Evolutionary conservation across 2,329 filamentous ascomycete species (phyloP), one percentile per base, ranked within the genome.

Genomic region (Scedosporium aurantiacum): DNA sequence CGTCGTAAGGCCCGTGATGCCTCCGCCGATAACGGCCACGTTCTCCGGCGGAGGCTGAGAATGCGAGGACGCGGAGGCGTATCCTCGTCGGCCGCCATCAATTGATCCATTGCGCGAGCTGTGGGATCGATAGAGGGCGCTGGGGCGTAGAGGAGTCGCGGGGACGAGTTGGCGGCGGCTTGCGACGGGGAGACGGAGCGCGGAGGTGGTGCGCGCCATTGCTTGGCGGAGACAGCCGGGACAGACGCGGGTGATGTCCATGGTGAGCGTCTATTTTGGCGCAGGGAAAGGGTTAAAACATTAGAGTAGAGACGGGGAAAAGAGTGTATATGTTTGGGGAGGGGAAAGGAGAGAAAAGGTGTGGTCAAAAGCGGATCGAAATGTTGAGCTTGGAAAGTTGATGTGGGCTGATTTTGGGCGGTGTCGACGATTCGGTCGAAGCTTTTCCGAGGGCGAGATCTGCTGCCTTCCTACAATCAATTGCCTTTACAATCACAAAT

Each of bases 1-100:
- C 45, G 86, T 81, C 41, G 87, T 83, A 57, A 96, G 81, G 58
- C 91, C 91, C 1, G 90, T 94, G 70, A 96, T 86, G 47, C 91
- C 91, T 63, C 86, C 90, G 60, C 91, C 91, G 32, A 95, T 73
- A 59, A 95, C 79, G 25, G 88, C 90, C 61, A 90, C 76, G 21
- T 73, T 66, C 61, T 72, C 67, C 8, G 68, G 69, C 8, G 50
- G 50, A 12, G 18, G 18, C 10, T 21, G 8, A 10, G 45, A 47
- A n/a, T 27, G 27, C 7, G 58, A 7, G n/a, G 45, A 23, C n/a
- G 18, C 18, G 21, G 47, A 55, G 8, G 54, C 12, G 54, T 57
- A 57, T 12, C 54, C 54, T 2, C 54, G 27, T 8, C 28, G 54
- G 5, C 23, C 7, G 5, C 14, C 5, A 23, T 27, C 21, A 55